Conservation (phyloP, 192 early-diverging fungal species). For the Backusella tuberculispora region DNA sequence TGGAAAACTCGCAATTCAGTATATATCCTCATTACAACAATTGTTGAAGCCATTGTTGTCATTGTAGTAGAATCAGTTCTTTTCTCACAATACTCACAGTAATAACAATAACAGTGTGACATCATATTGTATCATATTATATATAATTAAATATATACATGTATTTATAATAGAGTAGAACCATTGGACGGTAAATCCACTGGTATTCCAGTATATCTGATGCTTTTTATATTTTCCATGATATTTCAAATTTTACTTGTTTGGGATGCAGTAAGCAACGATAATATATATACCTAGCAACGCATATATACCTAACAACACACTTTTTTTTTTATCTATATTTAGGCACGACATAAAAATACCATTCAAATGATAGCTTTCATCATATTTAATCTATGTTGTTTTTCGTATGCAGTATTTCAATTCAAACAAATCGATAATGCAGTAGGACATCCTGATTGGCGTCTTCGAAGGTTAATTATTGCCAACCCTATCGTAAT, state of each 20-base stretch:
- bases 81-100: slow-evolving; percentile 43
- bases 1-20: slow-evolving; percentile 36
- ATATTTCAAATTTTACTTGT: slow-evolving; percentile 66
- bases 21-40: slow-evolving; percentile 37
- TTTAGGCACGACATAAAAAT: slow-evolving; percentile 68
- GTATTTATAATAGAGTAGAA: neutral
- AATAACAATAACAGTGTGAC: neutral
- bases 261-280: slow-evolving; percentile 68
- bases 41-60: slow-evolving; percentile 58
- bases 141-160: slow-evolving; percentile 14
- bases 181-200: neutral
- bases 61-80: slow-evolving; percentile 57
- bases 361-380: slow-evolving; percentile 74
- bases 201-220: slow-evolving; percentile 70
- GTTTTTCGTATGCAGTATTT: slow-evolving; percentile 69
- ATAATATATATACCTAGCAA: too few relatives aligned
- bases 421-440: slow-evolving; percentile 62
- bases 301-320: neutral
- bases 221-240: slow-evolving; percentile 74
- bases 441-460: slow-evolving; percentile 28
- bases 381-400: slow-evolving; percentile 68
- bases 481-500: slow-evolving; percentile 60
- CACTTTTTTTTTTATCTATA: neutral
- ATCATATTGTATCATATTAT: neutral
- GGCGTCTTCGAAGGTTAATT: slow-evolving; percentile 27